Percentiles rank a stretch among this genome's conserved stretches.
Conservation (phyloP, 345 rosid genomes). For the Cochlearia excelsa region DNA sequence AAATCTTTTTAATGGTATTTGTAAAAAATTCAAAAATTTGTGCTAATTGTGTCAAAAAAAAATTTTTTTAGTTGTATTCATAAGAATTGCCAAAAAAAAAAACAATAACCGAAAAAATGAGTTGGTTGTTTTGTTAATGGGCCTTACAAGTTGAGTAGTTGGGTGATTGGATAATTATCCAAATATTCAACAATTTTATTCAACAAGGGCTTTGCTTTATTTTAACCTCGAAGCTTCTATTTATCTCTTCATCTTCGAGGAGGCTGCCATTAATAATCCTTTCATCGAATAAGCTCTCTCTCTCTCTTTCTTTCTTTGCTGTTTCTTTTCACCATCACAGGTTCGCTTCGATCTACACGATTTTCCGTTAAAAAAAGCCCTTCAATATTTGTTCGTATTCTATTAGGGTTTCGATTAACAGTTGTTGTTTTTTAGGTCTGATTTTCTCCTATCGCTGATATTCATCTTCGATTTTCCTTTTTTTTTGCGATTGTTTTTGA, state of each 20-base stretch:
- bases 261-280: constrained; percentile 40
- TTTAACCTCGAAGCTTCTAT: not conserved
- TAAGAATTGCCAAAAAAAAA: too few species aligned
- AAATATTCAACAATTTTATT: too few species aligned
- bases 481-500: constrained; percentile 22
- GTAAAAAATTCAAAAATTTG: too few species aligned
- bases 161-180: too few species aligned
- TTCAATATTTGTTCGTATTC: constrained; percentile 11
- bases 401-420: constrained; percentile 41
- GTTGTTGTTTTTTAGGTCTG: constrained; percentile 35
- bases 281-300: constrained; percentile 38
- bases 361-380: not conserved
- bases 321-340: constrained; percentile 35
- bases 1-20: too few species aligned
- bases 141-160: too few species aligned
- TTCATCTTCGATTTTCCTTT: constrained; percentile 22
- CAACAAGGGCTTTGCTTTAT: too few species aligned
- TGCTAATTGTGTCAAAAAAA: too few species aligned
- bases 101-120: too few species aligned
- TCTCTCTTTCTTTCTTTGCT: constrained; percentile 15
- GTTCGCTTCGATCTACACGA: constrained; percentile 56
- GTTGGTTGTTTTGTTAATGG: too few species aligned
- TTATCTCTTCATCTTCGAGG: constrained; percentile 9
- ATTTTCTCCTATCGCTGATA: constrained; percentile 20
- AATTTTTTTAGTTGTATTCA: too few species aligned